phyloP scores from a whole-genome alignment of 495 filamentous ascomycete genomes.

The Talaromyces proteolyticus region DNA sequence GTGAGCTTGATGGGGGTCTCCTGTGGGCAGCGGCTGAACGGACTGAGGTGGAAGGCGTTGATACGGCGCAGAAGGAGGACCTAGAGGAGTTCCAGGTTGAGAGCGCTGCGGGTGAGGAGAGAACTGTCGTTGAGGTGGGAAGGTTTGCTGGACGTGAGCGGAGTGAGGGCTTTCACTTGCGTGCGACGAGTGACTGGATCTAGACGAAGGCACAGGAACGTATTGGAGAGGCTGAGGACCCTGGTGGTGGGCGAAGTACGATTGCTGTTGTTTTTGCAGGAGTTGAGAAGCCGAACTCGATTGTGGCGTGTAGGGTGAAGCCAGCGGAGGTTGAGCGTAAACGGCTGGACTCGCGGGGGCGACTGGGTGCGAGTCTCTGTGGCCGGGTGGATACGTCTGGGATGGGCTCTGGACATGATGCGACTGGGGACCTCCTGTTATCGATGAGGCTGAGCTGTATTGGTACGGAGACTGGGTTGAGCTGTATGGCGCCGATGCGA shows the following conservation, averaged over 20 bases:
- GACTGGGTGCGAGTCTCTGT: slow-evolving; percentile 32
- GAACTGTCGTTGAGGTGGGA: slow-evolving; percentile 29
- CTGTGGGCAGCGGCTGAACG: slow-evolving; percentile 26
- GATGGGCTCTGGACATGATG: slow-evolving; percentile 31
- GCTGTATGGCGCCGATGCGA: slow-evolving; percentile 34
- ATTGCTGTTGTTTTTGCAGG: slow-evolving; percentile 23
- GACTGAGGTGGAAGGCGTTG: slow-evolving; percentile 30
- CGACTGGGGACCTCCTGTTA: slow-evolving; percentile 25
- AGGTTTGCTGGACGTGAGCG: slow-evolving; percentile 24
- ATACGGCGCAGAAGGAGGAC: slow-evolving; percentile 31
- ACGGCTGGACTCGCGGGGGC: slow-evolving; percentile 12
- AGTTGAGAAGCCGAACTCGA: slow-evolving; percentile 23
- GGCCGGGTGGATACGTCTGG: slow-evolving; percentile 26
- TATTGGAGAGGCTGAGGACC: slow-evolving; percentile 45
- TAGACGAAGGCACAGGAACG: slow-evolving; percentile 30
- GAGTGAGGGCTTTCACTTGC: slow-evolving; percentile 38
- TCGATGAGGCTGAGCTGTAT: slow-evolving; percentile 26
- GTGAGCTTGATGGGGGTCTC: slow-evolving; percentile 26
- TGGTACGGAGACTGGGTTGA: slow-evolving; percentile 41
- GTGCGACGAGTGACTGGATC: slow-evolving; percentile 27
- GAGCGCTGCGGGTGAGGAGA: slow-evolving; percentile 34
- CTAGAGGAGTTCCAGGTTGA: slow-evolving; percentile 42
- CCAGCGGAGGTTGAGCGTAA: slow-evolving; percentile 25
- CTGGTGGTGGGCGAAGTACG: slow-evolving; percentile 33
- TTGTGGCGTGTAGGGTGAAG: slow-evolving; percentile 30